Base-by-base conservation (phyloP, 129 eudicot genomes). In the Silybum marianum region DNA sequence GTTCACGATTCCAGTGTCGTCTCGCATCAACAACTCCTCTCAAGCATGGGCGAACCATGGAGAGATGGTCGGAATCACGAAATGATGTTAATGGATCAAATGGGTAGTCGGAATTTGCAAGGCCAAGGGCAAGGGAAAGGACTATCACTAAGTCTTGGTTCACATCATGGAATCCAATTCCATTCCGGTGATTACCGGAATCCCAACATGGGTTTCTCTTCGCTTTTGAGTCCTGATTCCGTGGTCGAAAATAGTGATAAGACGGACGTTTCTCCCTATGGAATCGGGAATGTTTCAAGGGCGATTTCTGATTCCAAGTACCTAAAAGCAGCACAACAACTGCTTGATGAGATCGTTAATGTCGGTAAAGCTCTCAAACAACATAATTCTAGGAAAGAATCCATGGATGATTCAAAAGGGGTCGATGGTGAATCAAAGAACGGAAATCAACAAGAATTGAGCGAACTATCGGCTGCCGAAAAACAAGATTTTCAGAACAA, bases 341-440 rank as follows among this genome's bases (percentile, higher is more conserved):
- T 95, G 69, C 96, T 95, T 48, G 93, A 95, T 71, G 98, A 92
- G 68, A 92, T 92, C 51, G 96, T 95, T 39, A 90, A 81, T 81
- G 98, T 95, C 25, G 88, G 85, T 24, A 86, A 86, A 81, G 96
- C 90, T 76, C 65, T 86, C 23, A 85, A 87, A 86, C 83, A 83
- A 71, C 86, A 87, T 69, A 88, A 83, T 70, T 81, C 77, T 28
- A 82, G 69, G 81, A 92, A 89, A 67, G 93, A 89, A 66, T 67
- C 51, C 1, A 65, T 28, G 51, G 87, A 86, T 48, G 90, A 84
- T 69, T 70, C 87, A 9, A 86, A 71, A 78, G 89, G 75, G 62
- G 75, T 39, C 5, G 86, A 86, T 70, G 87, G 83, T 60, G 91
- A 80, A 39, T 63, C 86, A 16, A 83, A 80, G 26, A 78, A 73